These are phyloP conservation scores for Kazachstania kunashirensis DNA, from an alignment of 805 yeast genomes.

Conservation along the genomic window DNA sequence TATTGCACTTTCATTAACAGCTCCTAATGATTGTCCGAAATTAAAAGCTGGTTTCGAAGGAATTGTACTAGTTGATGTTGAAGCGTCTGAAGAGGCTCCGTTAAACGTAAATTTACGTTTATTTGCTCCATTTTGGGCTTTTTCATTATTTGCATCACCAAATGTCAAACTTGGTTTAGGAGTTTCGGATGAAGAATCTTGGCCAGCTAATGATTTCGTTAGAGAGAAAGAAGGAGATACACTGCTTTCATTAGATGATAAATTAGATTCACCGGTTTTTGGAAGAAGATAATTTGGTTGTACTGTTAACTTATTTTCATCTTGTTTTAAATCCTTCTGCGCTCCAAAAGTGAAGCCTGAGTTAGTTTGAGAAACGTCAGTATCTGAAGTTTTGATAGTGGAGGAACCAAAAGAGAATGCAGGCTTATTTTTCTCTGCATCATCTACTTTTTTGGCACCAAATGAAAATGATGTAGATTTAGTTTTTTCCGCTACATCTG, in stretches of 20 bases:
- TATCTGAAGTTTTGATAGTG: background rate
- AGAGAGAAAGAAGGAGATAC: background rate
- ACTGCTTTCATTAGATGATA: background rate
- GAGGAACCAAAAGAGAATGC: background rate
- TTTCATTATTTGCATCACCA: too few species aligned
- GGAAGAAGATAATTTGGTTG: background rate
- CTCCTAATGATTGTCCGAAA: too few species aligned
- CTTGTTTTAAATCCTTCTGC: background rate
- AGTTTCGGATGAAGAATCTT: too few species aligned
- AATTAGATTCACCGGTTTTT: background rate
- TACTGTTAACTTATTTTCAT: background rate
- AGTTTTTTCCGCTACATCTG: background rate
- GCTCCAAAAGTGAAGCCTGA: constrained; percentile 6
- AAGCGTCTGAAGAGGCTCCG: too few species aligned
- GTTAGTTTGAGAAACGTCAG: background rate
- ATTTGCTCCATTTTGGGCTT: too few species aligned
- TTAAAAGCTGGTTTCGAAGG: too few species aligned
- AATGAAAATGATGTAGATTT: constrained; percentile 10
- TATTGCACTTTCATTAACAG: too few species aligned
- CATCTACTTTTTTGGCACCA: too few species aligned
- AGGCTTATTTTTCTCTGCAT: background rate
- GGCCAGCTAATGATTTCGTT: too few species aligned
- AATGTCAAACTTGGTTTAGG: too few species aligned
- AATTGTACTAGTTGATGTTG: too few species aligned
- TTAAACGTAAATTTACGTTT: too few species aligned